Base-by-base conservation (phyloP, 179 eudicot genomes). In the Gypsophila paniculata region DNA sequence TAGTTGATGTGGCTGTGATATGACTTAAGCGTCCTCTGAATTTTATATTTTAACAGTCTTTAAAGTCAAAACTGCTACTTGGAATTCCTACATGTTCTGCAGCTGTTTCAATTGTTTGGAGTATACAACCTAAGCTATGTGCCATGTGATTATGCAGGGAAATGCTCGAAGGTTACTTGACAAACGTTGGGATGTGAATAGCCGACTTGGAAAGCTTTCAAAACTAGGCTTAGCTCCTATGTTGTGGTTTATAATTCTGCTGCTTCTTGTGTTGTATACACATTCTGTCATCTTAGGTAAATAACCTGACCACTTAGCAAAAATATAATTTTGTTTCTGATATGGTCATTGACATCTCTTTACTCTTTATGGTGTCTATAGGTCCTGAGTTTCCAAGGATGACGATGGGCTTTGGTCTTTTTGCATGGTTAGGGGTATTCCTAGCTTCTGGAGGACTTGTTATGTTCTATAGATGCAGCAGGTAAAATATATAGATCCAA, bases 111-210 rank as follows among this genome's bases (percentile, higher is more conserved):
- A 54, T 29, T 44, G 22, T 72, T 48, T 46, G 23, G 19, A 44
- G 17, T 32, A 62, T 29, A 18, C 4, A 12, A 36, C 42, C 22
- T 62, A 62, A 62, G 12, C 17, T 8, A 34, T 12, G 13, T 8
- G 6, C 46, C 63, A 38, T 62, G 63, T 49, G 26, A 32, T 72
- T 63, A 61, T 81, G 71, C 82, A 95, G 99, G 99, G 96, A 64
- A 95, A 95, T 85, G 99, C 99, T 55, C 86, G 96, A 68, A 86
- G 83, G 71, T 82, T 95, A 81, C 84, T 92, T 75, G 97, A 90
- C 60, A 90, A 73, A 72, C 95, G 88, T 15, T 90, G 95, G 80
- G 97, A 95, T 86, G 82, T 83, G 26, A 90, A 77, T 66, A 84
- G 87, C 74, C 77, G 84, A 71, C 81, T 95, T 63, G 96, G 99